Evolutionary conservation across 805 yeast species (phyloP), one percentile per base, ranked within the genome.

Genomic region (Diddensiella santjacobensis): DNA sequence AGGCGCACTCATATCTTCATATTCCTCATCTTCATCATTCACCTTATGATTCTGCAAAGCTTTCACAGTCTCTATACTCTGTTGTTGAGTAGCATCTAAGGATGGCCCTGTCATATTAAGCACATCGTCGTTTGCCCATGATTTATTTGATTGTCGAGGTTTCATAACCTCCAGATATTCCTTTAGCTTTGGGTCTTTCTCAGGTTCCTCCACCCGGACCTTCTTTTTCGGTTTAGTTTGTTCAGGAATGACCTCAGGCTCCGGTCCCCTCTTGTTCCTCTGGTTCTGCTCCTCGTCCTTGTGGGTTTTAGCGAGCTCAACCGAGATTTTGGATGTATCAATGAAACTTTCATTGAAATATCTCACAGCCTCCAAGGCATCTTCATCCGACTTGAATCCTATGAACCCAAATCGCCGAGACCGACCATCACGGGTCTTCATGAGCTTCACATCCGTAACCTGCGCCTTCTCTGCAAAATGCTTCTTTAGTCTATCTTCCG

Each of bases 331-430:
- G 1, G 95, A 74, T 1, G 97, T 89, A 59, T 87, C 93, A 49
- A 93, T 80, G 64, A 80, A 93, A 1, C 95, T 78, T 4, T 77
- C 74, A 67, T 93, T 73, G 66, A 84, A 90, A 65, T 77, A 88
- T 42, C 70, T 73, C 4, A 82, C 91, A 0, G 96, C 96, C 40
- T 72, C 76, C 43, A 74, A 78, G 1, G 99, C 98, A 59, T 86
- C 96, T 10, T 69, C 74, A 17, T 68, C 72, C n/a, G 80, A 72
- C 58, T 80, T 83, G 66, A 78, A 93, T 0, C 99, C 99, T 44
- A 93, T 72, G 59, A 93, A 93, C 4, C 96, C 98, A 72, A 93
- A 93, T 58, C 95, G 74, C 67, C 99, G 79, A 6, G 96, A 85
- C 59, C 83, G 84, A 22, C 99, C 99, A 56, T 79, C 80, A 57